Evolutionary conservation across 345 rosid genomes (phyloP).

Genomic region (Clausena lansium): DNA sequence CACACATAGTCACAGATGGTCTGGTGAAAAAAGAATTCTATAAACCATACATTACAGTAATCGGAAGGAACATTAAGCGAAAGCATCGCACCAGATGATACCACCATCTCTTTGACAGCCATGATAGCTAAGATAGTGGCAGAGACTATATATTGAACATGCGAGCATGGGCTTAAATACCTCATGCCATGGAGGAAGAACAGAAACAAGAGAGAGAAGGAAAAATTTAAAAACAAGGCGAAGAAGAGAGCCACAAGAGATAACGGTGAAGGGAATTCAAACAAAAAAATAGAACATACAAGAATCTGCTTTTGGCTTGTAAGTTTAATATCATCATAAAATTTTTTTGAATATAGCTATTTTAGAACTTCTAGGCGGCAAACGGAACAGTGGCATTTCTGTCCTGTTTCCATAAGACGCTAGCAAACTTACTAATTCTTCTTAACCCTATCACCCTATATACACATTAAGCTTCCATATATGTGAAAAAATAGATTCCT

Average conservation of each 20-base stretch:
- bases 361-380: neutral
- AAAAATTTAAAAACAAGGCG: slow-evolving; percentile 18
- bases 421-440: neutral
- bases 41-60: slow-evolving; percentile 21
- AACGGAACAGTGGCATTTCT: neutral
- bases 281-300: neutral
- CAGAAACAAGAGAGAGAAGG: slow-evolving; percentile 4
- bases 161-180: slow-evolving; percentile 36
- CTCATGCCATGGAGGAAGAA: slow-evolving; percentile 28
- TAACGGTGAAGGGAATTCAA: neutral
- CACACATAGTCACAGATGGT: neutral
- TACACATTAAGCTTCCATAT: neutral
- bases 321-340: neutral
- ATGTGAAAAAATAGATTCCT: neutral
- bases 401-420: neutral
- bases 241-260: slow-evolving; percentile 11
- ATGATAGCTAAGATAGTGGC: slow-evolving; percentile 30
- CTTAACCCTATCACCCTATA: neutral
- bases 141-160: slow-evolving; percentile 22
- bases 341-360: neutral
- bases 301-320: neutral
- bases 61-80: slow-evolving; percentile 11
- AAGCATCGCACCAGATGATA: slow-evolving; percentile 30
- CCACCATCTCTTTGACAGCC: slow-evolving; percentile 32
- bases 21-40: neutral